Base-by-base conservation (phyloP, 2,329 filamentous ascomycete genomes). In the Claviceps paspali region DNA sequence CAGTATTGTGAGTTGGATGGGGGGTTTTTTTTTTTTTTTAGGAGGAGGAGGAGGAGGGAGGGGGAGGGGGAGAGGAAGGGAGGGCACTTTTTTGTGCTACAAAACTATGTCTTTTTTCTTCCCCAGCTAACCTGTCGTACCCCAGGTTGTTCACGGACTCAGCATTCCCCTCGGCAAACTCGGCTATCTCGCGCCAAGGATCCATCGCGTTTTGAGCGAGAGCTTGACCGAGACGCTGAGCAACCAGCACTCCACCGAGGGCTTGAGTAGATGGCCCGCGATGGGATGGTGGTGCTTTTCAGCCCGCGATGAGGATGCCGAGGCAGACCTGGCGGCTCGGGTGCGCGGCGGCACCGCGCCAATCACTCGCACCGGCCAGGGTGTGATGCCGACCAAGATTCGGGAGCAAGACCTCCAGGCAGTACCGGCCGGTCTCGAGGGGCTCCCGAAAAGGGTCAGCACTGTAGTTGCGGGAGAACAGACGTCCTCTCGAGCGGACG, bases 91-190 rank as follows among this genome's bases (percentile, higher is more conserved):
- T n/a, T n/a, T n/a, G n/a, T n/a, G n/a, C n/a, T n/a, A n/a, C n/a
- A n/a, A n/a, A n/a, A n/a, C n/a, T n/a, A n/a, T n/a, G n/a, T n/a
- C n/a, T n/a, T 31, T 18, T 11, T 9, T 9, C 2, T 6, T 19
- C 8, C 17, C 19, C 7, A 11, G n/a, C 31, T 33, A 33, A 24
- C 9, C 3, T 23, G 14, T 6, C 21, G 21, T 5, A 22, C 3
- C 5, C n/a, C 10, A 57, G 55, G 61, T 87, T 29, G 78, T 91
- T 3, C 85, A 93, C 47, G 84, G 85, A 6, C 63, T 94, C 2
- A 85, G 77, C 35, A 83, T 93, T 10, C 86, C 86, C 0, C 56
- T 92, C 2, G 79, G 76, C 0, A 84, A 82, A 50, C 57, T 84
- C 0, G 67, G 68, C 3, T 62, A 67, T 46, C 72, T 77, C 41